phyloP scores from a whole-genome alignment of 768 basidiomycete genomes.

The Leucogyrophana mollusca region DNA sequence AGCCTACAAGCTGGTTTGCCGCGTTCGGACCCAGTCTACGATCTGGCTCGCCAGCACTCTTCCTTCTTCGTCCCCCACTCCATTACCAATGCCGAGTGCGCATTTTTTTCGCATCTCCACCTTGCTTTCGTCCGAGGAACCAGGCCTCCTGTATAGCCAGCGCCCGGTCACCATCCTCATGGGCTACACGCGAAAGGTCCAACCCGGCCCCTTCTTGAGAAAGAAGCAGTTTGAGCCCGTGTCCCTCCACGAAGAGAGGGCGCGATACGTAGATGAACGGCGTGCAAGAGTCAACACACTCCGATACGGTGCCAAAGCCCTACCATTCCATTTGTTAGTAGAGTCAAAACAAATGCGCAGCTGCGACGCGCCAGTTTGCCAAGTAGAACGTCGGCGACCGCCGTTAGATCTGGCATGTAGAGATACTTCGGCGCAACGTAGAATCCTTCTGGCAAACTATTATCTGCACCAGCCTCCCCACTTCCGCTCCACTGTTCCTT shows the following conservation, averaged over 20 bases:
- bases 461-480: constrained; percentile 18
- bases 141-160: constrained; percentile 57
- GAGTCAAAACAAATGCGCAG: too few relatives aligned
- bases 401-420: constrained; percentile 82
- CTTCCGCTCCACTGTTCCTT: constrained; percentile 49
- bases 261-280: constrained; percentile 81
- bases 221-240: constrained; percentile 67
- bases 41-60: constrained; percentile 45
- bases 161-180: constrained; percentile 78
- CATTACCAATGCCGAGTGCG: constrained; percentile 33
- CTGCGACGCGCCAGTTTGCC: constrained; percentile 66
- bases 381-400: constrained; percentile 69
- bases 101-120: constrained; percentile 44
- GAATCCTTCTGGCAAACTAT: constrained; percentile 60
- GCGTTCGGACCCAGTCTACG: constrained; percentile 45
- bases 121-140: constrained; percentile 47
- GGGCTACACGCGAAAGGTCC: constrained; percentile 60
- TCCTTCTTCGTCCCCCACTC: constrained; percentile 41
- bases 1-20: not conserved
- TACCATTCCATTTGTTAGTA: too few relatives aligned
- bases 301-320: constrained; percentile 83
- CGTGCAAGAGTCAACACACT: constrained; percentile 73
- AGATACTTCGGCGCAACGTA: constrained; percentile 75
- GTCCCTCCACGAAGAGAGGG: constrained; percentile 80
- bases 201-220: constrained; percentile 65